Evolutionary conservation across 2,329 filamentous ascomycete genomes (phyloP).

Genomic region (Xylariaceae sp.): DNA sequence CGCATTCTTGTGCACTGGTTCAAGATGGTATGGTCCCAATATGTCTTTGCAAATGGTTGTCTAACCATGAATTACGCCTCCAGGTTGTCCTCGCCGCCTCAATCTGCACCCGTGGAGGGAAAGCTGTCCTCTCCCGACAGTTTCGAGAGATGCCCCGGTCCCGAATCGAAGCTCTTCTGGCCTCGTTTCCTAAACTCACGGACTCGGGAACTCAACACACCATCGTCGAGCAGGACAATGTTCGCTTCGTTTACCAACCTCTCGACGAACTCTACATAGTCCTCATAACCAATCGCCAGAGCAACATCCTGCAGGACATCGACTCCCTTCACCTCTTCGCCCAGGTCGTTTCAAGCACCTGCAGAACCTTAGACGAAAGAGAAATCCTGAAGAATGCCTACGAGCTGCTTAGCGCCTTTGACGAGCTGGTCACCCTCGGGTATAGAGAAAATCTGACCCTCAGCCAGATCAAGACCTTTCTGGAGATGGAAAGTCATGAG

Average conservation of each 20-base stretch:
- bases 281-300: constrained; percentile 97
- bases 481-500: constrained; percentile 99
- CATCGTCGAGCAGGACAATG: constrained; percentile 97
- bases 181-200: constrained; percentile 95
- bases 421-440: constrained; percentile 91
- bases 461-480: constrained; percentile 96
- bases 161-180: constrained; percentile 90
- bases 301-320: constrained; percentile 98
- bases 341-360: constrained; percentile 93
- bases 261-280: constrained; percentile 99
- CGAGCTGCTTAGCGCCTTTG: constrained; percentile 92
- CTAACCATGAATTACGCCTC: constrained; percentile 20
- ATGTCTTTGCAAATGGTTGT: constrained; percentile 6
- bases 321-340: constrained; percentile 97
- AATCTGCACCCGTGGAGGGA: constrained; percentile 96
- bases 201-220: constrained; percentile 96
- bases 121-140: constrained; percentile 94
- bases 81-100: constrained; percentile 98
- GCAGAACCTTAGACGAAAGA: constrained; percentile 90
- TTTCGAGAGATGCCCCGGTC: constrained; percentile 98
- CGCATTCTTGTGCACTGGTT: background rate
- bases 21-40: constrained; percentile 25
- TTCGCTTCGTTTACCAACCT: constrained; percentile 98
- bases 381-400: constrained; percentile 95
- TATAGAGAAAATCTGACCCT: constrained; percentile 95